A percentile compares a stretch with the other conserved stretches of the same genome.
phyloP scores from a whole-genome alignment of 139 green algal species.

The Coccomyxa sp. region DNA sequence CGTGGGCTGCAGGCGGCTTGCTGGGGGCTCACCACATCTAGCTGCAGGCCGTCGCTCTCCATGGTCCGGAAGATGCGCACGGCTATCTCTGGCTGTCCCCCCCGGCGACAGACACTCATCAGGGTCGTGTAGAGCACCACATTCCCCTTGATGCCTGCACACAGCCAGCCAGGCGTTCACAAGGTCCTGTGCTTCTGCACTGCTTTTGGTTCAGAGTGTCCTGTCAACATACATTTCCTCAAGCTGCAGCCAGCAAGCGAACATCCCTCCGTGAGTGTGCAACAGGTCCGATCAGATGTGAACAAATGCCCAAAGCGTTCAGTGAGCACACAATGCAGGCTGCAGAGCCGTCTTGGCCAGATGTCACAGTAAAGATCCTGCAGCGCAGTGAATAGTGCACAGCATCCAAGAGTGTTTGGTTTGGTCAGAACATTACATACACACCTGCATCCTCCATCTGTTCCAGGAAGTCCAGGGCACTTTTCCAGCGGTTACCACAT shows the following conservation, averaged over 20 bases:
- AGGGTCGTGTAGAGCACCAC: slow-evolving; percentile 46
- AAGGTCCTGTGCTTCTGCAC: neutral
- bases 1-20: neutral
- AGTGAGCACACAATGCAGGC: no score
- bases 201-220: no score
- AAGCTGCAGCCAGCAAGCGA: no score
- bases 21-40: slow-evolving; percentile 25
- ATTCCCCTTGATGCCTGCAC: slow-evolving; percentile 34
- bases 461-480: slow-evolving; percentile 13
- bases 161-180: neutral
- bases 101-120: slow-evolving; percentile 25
- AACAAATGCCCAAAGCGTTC: no score
- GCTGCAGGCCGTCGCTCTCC: slow-evolving; percentile 22
- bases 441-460: slow-evolving; percentile 25
- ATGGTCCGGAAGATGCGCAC: slow-evolving; percentile 37
- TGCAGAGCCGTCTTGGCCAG: no score
- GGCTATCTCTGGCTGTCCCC: slow-evolving; percentile 17
- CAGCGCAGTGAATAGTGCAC: no score
- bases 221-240: no score
- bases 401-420: no score
- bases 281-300: no score
- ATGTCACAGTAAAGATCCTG: no score
- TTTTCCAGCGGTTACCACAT: slow-evolving; percentile 17
- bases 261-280: no score
- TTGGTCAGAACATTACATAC: neutral